Conservation (phyloP, 2,329 filamentous ascomycete species). For the Microdochium paspali region DNA sequence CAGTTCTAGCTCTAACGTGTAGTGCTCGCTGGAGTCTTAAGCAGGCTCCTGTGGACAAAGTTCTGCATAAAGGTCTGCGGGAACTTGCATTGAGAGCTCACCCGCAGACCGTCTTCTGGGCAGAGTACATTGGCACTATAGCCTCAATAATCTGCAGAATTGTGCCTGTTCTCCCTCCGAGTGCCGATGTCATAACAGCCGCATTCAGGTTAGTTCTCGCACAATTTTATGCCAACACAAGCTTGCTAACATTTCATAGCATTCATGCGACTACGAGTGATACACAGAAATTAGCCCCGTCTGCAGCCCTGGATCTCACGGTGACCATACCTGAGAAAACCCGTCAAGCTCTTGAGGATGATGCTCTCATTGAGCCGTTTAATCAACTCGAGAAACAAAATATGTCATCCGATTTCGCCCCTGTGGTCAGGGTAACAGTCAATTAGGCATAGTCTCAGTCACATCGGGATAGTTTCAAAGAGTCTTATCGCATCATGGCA, state of each 20-base stretch:
- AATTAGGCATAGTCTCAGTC: too few relatives aligned
- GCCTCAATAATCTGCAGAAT: conserved; percentile 32
- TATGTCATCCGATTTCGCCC: not conserved
- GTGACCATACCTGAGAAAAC: not conserved
- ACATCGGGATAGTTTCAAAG: too few relatives aligned
- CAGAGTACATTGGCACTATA: conserved; percentile 40
- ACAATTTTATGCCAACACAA: not conserved
- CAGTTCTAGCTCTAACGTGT: conserved; percentile 60
- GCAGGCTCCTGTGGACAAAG: conserved; percentile 36
- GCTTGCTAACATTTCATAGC: not conserved
- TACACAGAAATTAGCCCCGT: not conserved
- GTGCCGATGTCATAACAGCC: not conserved
- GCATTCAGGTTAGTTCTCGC: not conserved
- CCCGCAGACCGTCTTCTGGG: conserved; percentile 37
- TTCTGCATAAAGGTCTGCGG: conserved; percentile 31
- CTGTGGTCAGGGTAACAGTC: not conserved
- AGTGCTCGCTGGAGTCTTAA: conserved; percentile 67
- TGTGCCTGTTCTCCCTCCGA: conserved; percentile 28
- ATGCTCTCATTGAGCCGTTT: not conserved
- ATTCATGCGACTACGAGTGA: not conserved
- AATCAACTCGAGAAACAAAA: not conserved
- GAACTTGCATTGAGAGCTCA: conserved; percentile 27
- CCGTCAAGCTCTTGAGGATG: not conserved
- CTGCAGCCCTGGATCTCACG: not conserved
- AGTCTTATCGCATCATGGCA: too few relatives aligned